Conservation (phyloP, 2,329 filamentous ascomycete genomes). For the Emergomyces pasteurianus region DNA sequence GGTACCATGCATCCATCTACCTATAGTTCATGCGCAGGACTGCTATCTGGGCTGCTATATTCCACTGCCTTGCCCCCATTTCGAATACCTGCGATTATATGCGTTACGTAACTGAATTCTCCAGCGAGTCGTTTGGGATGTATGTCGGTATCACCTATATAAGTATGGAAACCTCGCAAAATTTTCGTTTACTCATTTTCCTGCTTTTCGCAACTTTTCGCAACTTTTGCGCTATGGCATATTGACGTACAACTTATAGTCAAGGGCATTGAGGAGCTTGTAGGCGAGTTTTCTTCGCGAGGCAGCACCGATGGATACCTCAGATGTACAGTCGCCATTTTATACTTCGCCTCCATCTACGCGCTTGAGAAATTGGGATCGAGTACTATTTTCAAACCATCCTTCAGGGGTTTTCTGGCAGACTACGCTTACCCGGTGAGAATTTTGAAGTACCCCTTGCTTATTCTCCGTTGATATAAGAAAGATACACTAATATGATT, state of each 20-base stretch:
- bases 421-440: constrained; percentile 42
- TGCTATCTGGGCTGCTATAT: constrained; percentile 45
- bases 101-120: constrained; percentile 48
- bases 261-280: constrained; percentile 46
- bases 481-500: neutral
- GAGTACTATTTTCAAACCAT: constrained; percentile 32
- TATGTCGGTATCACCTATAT: constrained; percentile 48
- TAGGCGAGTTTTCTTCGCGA: constrained; percentile 37
- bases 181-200: neutral
- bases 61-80: constrained; percentile 44
- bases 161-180: constrained; percentile 20
- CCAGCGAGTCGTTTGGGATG: constrained; percentile 41
- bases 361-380: constrained; percentile 38
- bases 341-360: constrained; percentile 42
- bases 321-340: constrained; percentile 38
- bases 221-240: constrained; percentile 13
- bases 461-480: neutral
- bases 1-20: constrained; percentile 40
- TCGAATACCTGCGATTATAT: constrained; percentile 46
- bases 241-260: constrained; percentile 21
- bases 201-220: constrained; percentile 1
- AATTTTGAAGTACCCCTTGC: neutral
- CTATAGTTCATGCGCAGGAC: constrained; percentile 46
- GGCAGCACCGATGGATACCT: constrained; percentile 36
- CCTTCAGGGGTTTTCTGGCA: constrained; percentile 35